Base-by-base conservation (phyloP, 805 yeast genomes). In the Wickerhamomyces alni region DNA sequence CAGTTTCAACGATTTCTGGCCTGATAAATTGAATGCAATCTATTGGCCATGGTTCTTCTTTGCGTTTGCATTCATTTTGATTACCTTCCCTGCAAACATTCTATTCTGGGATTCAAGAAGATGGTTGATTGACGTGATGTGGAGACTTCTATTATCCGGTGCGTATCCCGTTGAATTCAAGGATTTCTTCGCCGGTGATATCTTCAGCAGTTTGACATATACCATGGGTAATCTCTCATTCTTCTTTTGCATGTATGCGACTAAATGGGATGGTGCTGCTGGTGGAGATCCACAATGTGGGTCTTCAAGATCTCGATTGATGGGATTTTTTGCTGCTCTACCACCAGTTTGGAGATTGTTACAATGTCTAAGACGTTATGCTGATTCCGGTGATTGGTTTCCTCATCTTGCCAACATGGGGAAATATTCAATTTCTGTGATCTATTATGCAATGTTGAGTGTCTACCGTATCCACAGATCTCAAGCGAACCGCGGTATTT, bases 311-410 rank as follows among this genome's bases (percentile, higher is more conserved):
- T 88, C 96, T 1, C 72, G 83, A 40, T 50, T 72, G 2, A 73
- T 91, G 78, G 99, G 98, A 2, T 86, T 89, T 47, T 70, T 91
- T 48, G 72, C 88, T 25, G 72, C 95, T 8, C 58, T 93, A 16
- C 99, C 99, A 0, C 82, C 87, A 42, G 75, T 86, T 32, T 87
- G 95, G 88, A 83, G 99, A 63, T 77, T 85, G 41, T 56, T 91
- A 40, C 99, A 93, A 58, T 93, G 99, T 62, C 58, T 83, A 26
- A 69, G 99, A 51, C 94, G 99, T 72, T 93, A 73, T 58, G 77
- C 80, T 21, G 99, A 93, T 57, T 83, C 97, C 0, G 91, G 94
- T 2, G 96, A 89, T 54, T 82, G 89, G 85, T 93, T 93, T 57
- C 99, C 99, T 0, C 99, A 93, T 69, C 62, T 91, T 42, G 91